Base-by-base conservation (phyloP, 2,329 filamentous ascomycete genomes). In the Trichoderma arundinaceum region DNA sequence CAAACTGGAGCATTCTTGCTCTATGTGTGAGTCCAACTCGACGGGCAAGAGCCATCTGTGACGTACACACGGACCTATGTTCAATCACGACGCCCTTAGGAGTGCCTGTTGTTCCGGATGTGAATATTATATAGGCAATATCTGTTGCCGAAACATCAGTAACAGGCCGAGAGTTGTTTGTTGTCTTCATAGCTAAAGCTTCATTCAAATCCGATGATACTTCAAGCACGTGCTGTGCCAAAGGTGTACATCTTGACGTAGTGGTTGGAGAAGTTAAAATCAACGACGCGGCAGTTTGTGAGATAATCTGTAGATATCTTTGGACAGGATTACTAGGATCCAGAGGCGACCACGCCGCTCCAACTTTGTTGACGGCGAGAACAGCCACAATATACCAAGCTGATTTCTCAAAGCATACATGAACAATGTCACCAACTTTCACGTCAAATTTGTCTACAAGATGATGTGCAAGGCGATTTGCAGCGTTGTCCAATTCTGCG, bases 401-500 rank as follows among this genome's bases (percentile, higher is more conserved):
- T n/a, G 60, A 64, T 17, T 66, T 66, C 8, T 66, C 65, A 39
- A 66, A 66, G 28, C 65, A 66, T 6, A 51, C 46, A 38, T 57
- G 52, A 4, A 66, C 51, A 15, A 58, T 22, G 6, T 64, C 51
- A 2, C 52, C 65, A n/a, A 52, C 17, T 12, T 22, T 35, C n/a
- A 79, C 69, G 1, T 15, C 7, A n/a, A 41, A 41, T 6, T 12
- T 35, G 19, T 38, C 13, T 19, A 67, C 46, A 4, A 70, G 62
- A 22, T 67, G 51, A 43, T 48, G 19, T 2, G 69, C 69, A 9
- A 70, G 54, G 19, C 59, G 56, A 35, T 65, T 65, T 9, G 62
- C 41, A 10, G 64, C 62, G 2, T 12, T 15, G 10, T 69, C 39
- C 22, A 81, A 70, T 41, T 81, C 73, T 44, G 69, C 52, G 65